These are phyloP conservation scores for Trichoderma arundinaceum DNA, from an alignment of 2,329 filamentous ascomycete species.

Conservation along the genomic window DNA sequence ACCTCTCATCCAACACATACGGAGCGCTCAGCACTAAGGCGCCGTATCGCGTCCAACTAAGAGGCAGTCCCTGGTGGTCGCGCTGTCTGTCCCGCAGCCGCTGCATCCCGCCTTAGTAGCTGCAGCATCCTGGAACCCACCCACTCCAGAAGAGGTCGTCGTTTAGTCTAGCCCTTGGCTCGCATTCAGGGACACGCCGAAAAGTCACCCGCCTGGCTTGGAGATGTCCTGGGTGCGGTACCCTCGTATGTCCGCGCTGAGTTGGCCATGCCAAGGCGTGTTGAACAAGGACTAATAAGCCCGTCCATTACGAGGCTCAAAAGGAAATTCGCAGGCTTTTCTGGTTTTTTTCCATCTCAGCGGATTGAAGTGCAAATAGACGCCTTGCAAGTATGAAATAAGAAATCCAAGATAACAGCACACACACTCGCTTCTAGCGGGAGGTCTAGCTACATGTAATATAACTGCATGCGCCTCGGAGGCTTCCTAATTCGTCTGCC, in stretches of 20 bases:
- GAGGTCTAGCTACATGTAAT: constrained; percentile 2
- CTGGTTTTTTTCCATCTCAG: not conserved
- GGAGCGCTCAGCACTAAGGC: too few species aligned
- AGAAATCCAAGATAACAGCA: not conserved
- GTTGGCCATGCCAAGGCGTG: not conserved
- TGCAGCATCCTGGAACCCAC: too few species aligned
- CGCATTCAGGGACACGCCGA: not conserved
- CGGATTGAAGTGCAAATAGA: not conserved
- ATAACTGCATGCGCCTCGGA: constrained; percentile 6
- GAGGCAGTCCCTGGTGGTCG: too few species aligned
- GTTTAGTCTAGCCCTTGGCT: not conserved
- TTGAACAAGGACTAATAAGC: not conserved
- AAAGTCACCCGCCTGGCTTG: not conserved
- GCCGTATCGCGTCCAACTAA: too few species aligned
- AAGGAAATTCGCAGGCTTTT: not conserved
- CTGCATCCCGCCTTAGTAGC: too few species aligned
- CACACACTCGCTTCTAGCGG: constrained; percentile 15
- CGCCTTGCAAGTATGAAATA: not conserved
- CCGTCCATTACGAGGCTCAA: not conserved
- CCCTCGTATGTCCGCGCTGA: not conserved
- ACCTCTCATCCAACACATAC: too few species aligned
- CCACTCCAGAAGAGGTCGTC: not conserved
- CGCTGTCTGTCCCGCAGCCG: too few species aligned
- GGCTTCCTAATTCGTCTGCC: constrained; percentile 13
- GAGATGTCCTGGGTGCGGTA: constrained; percentile 11